phyloP scores from a whole-genome alignment of 1,139 yeast species.

The Kurtzmaniella quercitrusa region DNA sequence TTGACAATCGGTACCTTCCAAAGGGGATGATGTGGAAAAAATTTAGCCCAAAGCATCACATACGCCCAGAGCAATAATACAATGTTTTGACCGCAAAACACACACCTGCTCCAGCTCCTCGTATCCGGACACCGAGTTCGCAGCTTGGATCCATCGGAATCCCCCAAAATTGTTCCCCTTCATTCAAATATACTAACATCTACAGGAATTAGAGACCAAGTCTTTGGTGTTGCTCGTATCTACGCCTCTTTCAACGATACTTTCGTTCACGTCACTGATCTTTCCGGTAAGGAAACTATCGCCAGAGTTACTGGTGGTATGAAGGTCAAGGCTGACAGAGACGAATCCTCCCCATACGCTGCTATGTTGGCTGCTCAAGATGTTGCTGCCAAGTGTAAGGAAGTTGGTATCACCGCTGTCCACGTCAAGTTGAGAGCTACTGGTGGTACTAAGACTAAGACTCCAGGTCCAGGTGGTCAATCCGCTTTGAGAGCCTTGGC shows the following conservation, averaged over 20 bases:
- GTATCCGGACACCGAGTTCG: too few species aligned
- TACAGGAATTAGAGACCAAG: slow-evolving; percentile 88
- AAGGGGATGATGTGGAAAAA: background rate
- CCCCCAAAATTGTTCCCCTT: too few species aligned
- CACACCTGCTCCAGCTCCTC: too few species aligned
- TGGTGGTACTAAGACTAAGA: slow-evolving; percentile 99
- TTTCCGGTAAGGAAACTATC: slow-evolving; percentile 99
- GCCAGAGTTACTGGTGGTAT: slow-evolving; percentile 99
- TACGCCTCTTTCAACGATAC: slow-evolving; percentile 99
- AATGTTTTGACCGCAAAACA: background rate
- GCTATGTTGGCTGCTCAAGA: slow-evolving; percentile 99
- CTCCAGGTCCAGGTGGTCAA: slow-evolving; percentile 99
- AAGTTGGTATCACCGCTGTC: slow-evolving; percentile 99
- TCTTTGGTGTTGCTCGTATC: slow-evolving; percentile 99
- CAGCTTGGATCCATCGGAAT: too few species aligned
- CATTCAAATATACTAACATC: slow-evolving; percentile 20
- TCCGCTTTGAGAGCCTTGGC: slow-evolving; percentile 99
- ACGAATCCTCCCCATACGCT: slow-evolving; percentile 99
- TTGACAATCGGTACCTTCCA: background rate
- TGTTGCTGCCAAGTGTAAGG: slow-evolving; percentile 98
- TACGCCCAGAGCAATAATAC: background rate
- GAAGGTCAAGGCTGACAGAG: slow-evolving; percentile 99
- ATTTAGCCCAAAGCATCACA: background rate
- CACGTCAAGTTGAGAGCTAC: slow-evolving; percentile 99
- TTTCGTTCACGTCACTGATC: slow-evolving; percentile 99